phyloP scores from a whole-genome alignment of 345 rosid genomes.

The Murraya koenigii region DNA sequence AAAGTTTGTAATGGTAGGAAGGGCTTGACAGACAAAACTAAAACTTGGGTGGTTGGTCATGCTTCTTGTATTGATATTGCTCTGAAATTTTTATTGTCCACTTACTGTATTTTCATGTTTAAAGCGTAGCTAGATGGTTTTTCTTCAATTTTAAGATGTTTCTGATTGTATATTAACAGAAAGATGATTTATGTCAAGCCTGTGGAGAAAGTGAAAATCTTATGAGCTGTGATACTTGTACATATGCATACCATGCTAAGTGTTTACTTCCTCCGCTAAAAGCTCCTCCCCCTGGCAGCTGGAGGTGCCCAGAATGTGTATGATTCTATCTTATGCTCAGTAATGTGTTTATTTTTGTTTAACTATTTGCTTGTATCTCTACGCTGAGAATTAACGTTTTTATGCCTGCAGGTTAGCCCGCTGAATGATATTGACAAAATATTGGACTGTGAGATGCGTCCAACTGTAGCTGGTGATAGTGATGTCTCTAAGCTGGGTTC shows the following conservation, averaged over 20 bases:
- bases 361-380: constrained; percentile 5
- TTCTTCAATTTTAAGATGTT: background rate
- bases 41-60: background rate
- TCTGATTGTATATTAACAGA: constrained; percentile 35
- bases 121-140: background rate
- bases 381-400: constrained; percentile 21
- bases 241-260: constrained; percentile 75
- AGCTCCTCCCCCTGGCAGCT: constrained; percentile 64
- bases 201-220: constrained; percentile 79
- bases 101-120: background rate
- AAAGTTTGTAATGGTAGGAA: background rate
- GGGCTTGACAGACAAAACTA: background rate
- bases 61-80: background rate
- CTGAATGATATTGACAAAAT: constrained; percentile 89
- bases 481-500: constrained; percentile 64
- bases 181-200: constrained; percentile 81
- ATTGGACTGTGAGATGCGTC: constrained; percentile 92
- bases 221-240: constrained; percentile 82
- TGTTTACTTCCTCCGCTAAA: constrained; percentile 81
- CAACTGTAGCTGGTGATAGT: constrained; percentile 64
- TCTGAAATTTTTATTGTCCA: background rate
- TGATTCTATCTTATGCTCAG: constrained; percentile 23
- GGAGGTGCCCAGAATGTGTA: constrained; percentile 99
- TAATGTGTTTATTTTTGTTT: constrained; percentile 6
- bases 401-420: constrained; percentile 84